These are phyloP conservation scores for Hypoxylon sp. DNA, from an alignment of 2,329 filamentous ascomycete genomes.

Conservation along the genomic window DNA sequence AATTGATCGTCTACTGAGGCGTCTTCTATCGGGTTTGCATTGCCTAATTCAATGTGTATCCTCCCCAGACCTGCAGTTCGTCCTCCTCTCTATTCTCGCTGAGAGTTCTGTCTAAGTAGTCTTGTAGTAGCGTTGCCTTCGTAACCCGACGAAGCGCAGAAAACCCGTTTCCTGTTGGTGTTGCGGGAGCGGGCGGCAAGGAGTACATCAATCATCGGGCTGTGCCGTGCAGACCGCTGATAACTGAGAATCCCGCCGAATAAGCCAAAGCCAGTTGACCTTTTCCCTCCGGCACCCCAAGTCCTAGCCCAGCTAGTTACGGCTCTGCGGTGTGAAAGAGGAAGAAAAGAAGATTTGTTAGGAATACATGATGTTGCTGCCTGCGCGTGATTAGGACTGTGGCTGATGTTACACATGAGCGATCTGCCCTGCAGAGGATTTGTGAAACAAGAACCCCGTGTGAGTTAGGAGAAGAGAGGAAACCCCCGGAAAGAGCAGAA, in stretches of 20 bases:
- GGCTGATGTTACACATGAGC: slow-evolving; percentile 34
- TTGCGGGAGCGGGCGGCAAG: slow-evolving; percentile 13
- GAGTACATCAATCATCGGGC: slow-evolving; percentile 17
- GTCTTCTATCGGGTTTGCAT: slow-evolving; percentile 25
- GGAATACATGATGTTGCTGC: slow-evolving; percentile 42
- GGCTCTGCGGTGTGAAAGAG: background rate
- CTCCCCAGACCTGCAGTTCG: slow-evolving; percentile 30
- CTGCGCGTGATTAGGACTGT: slow-evolving; percentile 40
- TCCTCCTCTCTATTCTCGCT: slow-evolving; percentile 39
- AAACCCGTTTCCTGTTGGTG: slow-evolving; percentile 16
- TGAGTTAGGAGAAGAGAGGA: slow-evolving; percentile 36
- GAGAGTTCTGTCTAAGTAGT: slow-evolving; percentile 39
- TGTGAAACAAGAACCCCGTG: slow-evolving; percentile 22
- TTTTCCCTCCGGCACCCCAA: slow-evolving; percentile 32
- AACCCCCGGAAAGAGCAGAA: slow-evolving; percentile 24
- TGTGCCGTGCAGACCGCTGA: slow-evolving; percentile 38
- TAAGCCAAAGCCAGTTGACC: slow-evolving; percentile 36
- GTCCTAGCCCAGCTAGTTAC: slow-evolving; percentile 32
- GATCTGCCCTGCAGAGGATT: slow-evolving; percentile 30
- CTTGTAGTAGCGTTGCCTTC: slow-evolving; percentile 23
- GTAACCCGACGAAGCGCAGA: slow-evolving; percentile 39
- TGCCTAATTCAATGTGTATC: slow-evolving; percentile 36
- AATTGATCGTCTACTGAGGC: slow-evolving; percentile 30
- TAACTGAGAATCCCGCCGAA: slow-evolving; percentile 19
- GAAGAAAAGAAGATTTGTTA: slow-evolving; percentile 24